Conservation (phyloP, 1,284 basidiomycete species). For the Erythrobasidium hasegawianum region DNA sequence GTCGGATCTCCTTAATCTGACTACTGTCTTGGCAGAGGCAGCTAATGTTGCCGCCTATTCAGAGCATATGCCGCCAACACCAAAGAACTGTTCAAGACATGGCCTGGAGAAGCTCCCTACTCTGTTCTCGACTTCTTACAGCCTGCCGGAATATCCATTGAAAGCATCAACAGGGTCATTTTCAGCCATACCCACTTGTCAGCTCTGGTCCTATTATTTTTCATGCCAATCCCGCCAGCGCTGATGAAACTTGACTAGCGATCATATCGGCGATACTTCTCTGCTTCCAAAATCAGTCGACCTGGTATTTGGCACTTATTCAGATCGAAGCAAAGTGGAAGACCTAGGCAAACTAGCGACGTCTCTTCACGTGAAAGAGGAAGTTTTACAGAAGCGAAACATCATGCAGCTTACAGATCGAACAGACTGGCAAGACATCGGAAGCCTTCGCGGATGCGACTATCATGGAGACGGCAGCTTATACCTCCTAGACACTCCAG, state of each 20-base stretch:
- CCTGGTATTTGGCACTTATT: conserved; percentile 4
- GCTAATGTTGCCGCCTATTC: not conserved
- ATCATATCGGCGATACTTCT: conserved; percentile 13
- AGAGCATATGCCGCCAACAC: conserved; percentile 1
- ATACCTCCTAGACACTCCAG: conserved; percentile 19
- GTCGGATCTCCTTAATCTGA: too few relatives aligned
- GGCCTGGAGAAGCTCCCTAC: conserved; percentile 6
- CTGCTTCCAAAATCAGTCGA: not conserved
- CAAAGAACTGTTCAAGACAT: conserved; percentile 4
- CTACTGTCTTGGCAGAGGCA: too few relatives aligned
- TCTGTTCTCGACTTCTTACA: not conserved
- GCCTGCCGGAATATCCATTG: not conserved
- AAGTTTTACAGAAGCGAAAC: not conserved
- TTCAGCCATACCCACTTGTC: conserved; percentile 24
- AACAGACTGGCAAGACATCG: not conserved
- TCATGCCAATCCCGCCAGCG: not conserved
- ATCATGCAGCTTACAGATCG: not conserved
- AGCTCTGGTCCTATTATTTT: not conserved
- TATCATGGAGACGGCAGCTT: conserved; percentile 15
- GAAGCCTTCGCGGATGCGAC: conserved; percentile 4
- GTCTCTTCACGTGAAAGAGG: not conserved
- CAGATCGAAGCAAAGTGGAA: conserved; percentile 10
- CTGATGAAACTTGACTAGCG: not conserved
- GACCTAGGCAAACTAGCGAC: conserved; percentile 1
- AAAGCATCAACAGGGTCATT: conserved; percentile 1